These are phyloP conservation scores for Citrullus mucosospermus DNA, from an alignment of 306 rosid species.

Conservation along the genomic window DNA sequence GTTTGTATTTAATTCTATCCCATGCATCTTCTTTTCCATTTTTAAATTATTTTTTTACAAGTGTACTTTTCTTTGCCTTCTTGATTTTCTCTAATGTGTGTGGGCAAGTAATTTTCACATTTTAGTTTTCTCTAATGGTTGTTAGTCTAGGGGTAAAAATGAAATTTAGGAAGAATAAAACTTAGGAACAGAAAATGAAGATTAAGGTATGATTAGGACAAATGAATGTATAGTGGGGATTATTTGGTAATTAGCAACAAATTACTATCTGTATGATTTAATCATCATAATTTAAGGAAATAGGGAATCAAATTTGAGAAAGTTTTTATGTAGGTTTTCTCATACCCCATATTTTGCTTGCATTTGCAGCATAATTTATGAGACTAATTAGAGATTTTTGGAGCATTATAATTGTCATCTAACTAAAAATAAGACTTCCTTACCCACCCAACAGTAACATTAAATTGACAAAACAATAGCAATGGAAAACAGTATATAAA, in stretches of 20 bases:
- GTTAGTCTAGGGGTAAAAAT: not conserved
- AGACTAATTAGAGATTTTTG: not conserved
- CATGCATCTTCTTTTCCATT: not conserved
- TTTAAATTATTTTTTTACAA: not conserved
- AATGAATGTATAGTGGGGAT: not conserved
- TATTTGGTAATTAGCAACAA: not conserved
- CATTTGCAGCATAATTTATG: slow-evolving; percentile 3
- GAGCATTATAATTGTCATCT: not conserved
- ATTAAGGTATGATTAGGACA: not conserved
- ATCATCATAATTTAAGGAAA: not conserved
- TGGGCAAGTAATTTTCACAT: not conserved
- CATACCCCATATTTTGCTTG: slow-evolving; percentile 3
- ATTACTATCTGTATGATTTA: not conserved
- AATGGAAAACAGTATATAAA: not conserved
- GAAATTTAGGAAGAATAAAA: not conserved
- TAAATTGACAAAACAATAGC: not conserved
- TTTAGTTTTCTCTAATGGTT: not conserved
- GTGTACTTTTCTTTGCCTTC: not conserved
- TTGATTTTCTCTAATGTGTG: not conserved
- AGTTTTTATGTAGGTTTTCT: not conserved
- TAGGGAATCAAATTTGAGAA: not conserved
- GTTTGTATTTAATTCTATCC: slow-evolving; percentile 16
- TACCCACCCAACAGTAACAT: not conserved
- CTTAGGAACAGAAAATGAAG: not conserved
- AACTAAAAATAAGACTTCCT: not conserved